Conservation (phyloP, 768 basidiomycete species). For the Galerina marginata region DNA sequence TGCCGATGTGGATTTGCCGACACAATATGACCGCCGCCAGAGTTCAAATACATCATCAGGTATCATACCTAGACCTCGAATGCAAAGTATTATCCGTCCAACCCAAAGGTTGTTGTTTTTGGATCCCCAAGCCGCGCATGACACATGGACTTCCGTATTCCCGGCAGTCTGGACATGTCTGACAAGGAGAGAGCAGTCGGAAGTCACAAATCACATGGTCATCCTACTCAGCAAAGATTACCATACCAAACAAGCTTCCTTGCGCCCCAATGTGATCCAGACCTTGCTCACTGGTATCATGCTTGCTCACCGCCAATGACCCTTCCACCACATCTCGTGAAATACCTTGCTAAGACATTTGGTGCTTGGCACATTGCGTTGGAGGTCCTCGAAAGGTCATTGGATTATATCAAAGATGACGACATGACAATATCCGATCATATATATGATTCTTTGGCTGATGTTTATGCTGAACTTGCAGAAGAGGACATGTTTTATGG, state of each 20-base stretch:
- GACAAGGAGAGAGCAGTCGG: constrained; percentile 84
- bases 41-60: constrained; percentile 34
- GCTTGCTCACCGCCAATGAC: constrained; percentile 88
- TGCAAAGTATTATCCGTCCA: constrained; percentile 69
- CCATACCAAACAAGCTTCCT: constrained; percentile 85
- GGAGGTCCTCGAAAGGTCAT: constrained; percentile 82
- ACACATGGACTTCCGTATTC: constrained; percentile 89
- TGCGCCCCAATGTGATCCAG: constrained; percentile 92
- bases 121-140: constrained; percentile 77
- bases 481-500: constrained; percentile 99
- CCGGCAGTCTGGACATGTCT: constrained; percentile 86
- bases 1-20: constrained; percentile 47
- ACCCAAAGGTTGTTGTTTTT: constrained; percentile 84
- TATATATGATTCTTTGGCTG: constrained; percentile 88
- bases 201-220: constrained; percentile 89
- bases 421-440: constrained; percentile 81
- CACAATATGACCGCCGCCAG: constrained; percentile 46
- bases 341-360: constrained; percentile 95
- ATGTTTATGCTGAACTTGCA: constrained; percentile 92
- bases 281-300: constrained; percentile 86
- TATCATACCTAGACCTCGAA: constrained; percentile 44
- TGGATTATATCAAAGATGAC: constrained; percentile 81
- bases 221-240: constrained; percentile 92
- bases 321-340: constrained; percentile 92
- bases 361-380: constrained; percentile 93